phyloP scores from a whole-genome alignment of 306 rosid genomes.

The Cucumis melo region DNA sequence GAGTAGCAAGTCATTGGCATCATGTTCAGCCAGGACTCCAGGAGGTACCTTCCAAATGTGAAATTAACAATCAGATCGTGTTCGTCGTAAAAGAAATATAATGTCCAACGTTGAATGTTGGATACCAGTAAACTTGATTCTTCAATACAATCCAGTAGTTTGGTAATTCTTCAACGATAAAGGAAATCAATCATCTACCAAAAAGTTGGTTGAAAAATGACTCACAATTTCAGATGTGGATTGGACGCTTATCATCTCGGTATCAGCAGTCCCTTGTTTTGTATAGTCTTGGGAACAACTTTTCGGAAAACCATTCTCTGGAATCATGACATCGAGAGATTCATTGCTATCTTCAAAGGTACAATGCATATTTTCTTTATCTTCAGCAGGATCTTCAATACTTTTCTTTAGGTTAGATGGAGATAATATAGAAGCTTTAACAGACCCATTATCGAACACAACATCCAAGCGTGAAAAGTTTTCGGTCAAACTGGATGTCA shows the following conservation, averaged over 20 bases:
- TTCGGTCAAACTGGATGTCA: conserved; percentile 45
- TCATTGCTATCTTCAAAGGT: conserved; percentile 13
- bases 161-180: background rate
- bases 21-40: conserved; percentile 49
- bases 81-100: background rate
- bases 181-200: conserved; percentile 3
- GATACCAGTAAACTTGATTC: background rate
- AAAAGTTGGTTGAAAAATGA: conserved; percentile 8
- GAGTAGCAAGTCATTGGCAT: conserved; percentile 42
- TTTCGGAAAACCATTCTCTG: conserved; percentile 18
- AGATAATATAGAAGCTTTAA: conserved; percentile 20
- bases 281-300: conserved; percentile 20
- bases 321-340: conserved; percentile 17
- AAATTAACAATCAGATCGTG: background rate
- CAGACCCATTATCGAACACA: conserved; percentile 44
- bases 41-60: conserved; percentile 24
- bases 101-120: background rate
- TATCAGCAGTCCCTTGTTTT: conserved; percentile 21
- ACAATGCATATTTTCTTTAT: conserved; percentile 39
- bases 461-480: conserved; percentile 78
- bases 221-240: conserved; percentile 36
- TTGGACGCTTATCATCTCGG: conserved; percentile 18
- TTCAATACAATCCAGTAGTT: background rate
- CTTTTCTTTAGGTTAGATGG: conserved; percentile 24
- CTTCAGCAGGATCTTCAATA: conserved; percentile 21